These are phyloP conservation scores for Fragilariopsis cylindrus DNA, from an alignment of 108 stramenopile genomes.

Conservation along the genomic window DNA sequence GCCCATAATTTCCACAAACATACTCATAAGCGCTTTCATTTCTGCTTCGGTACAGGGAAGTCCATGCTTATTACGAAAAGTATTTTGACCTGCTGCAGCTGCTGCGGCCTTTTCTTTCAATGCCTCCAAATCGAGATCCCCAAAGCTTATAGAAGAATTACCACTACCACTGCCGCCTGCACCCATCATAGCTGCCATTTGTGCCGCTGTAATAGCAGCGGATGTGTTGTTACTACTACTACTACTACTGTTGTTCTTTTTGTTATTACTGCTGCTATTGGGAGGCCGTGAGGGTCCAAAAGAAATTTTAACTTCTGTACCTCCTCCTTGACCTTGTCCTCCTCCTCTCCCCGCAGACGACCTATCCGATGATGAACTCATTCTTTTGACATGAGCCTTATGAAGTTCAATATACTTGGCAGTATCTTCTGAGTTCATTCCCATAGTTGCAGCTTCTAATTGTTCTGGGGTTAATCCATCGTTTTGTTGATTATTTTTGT, in stretches of 20 bases:
- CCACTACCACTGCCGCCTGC: neutral
- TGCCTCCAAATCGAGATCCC: slow-evolving; percentile 29
- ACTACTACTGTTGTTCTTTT: slow-evolving; percentile 7
- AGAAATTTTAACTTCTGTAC: slow-evolving; percentile 29
- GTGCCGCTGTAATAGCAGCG: neutral
- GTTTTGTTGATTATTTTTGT: neutral
- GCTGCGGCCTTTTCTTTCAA: slow-evolving; percentile 32
- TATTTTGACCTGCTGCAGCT: slow-evolving; percentile 11
- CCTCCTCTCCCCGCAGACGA: slow-evolving; percentile 3
- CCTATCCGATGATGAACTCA: slow-evolving; percentile 3
- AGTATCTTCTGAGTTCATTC: neutral
- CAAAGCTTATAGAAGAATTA: slow-evolving; percentile 19
- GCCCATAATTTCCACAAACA: slow-evolving; percentile 73
- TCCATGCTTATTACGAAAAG: slow-evolving; percentile 17
- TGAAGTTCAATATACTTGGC: slow-evolving; percentile 1
- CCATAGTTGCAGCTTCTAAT: slow-evolving; percentile 1
- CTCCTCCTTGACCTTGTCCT: neutral
- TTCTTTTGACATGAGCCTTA: neutral
- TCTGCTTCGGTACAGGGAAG: slow-evolving; percentile 56
- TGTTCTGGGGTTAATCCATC: neutral
- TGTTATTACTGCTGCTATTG: slow-evolving; percentile 13
- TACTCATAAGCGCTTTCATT: slow-evolving; percentile 65
- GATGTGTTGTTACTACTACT: neutral
- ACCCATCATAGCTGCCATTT: neutral
- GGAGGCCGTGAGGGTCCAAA: slow-evolving; percentile 41